Conservation (phyloP, 2,329 filamentous ascomycete genomes). For the Scopulariopsis brevicaulis region DNA sequence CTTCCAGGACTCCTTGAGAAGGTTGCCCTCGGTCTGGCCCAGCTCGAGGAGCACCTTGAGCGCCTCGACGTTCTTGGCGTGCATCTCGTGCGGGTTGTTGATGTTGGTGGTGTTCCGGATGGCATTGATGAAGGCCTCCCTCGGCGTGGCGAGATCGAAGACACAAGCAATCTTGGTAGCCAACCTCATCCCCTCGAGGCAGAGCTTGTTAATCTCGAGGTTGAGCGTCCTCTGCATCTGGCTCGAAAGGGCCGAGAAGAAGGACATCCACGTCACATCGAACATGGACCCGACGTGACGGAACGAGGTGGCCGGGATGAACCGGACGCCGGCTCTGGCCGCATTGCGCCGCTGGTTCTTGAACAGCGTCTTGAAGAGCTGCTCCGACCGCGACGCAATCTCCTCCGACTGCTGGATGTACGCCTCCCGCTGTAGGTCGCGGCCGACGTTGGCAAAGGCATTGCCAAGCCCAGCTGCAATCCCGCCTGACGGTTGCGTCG, state of each 20-base stretch:
- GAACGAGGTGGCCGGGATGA: constrained; percentile 86
- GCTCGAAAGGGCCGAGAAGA: constrained; percentile 86
- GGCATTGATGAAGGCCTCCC: constrained; percentile 89
- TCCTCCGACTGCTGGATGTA: constrained; percentile 94
- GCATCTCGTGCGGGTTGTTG: constrained; percentile 90
- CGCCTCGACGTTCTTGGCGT: constrained; percentile 92
- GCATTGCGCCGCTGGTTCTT: constrained; percentile 78
- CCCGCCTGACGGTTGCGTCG: constrained; percentile 49
- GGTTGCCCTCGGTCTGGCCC: constrained; percentile 84
- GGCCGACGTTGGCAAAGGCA: constrained; percentile 80
- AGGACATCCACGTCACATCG: constrained; percentile 98
- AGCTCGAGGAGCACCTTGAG: constrained; percentile 86
- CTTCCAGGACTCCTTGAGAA: constrained; percentile 84
- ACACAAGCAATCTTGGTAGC: constrained; percentile 87
- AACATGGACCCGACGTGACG: constrained; percentile 98
- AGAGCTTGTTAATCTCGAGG: constrained; percentile 80
- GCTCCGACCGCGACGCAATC: constrained; percentile 62
- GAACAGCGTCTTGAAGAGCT: constrained; percentile 88
- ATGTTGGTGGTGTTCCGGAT: constrained; percentile 90
- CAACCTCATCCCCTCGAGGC: constrained; percentile 90
- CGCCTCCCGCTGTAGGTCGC: constrained; percentile 84
- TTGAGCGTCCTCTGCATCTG: constrained; percentile 92
- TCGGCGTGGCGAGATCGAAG: constrained; percentile 85
- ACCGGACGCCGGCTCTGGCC: constrained; percentile 56
- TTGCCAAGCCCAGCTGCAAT: constrained; percentile 78